Percentiles rank a stretch among this genome's conserved stretches.
These are phyloP conservation scores for Rhexocercosporidium sp. DNA, from an alignment of 2,329 filamentous ascomycete species.

Conservation along the genomic window DNA sequence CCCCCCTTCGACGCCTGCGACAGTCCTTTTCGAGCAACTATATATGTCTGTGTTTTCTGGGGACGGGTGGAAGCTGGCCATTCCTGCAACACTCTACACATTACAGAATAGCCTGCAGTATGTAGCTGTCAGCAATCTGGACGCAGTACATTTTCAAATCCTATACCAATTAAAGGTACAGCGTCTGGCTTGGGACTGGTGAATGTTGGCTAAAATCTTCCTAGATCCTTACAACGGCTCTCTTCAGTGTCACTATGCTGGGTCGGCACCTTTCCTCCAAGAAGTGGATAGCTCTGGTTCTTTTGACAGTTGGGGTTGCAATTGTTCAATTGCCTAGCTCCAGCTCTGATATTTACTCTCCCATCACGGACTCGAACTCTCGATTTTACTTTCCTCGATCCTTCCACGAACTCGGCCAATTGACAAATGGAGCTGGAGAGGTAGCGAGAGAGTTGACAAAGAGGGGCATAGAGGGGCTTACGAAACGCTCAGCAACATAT, in stretches of 20 bases:
- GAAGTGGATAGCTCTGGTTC: slow-evolving; percentile 80
- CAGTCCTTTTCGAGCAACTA: slow-evolving; percentile 79
- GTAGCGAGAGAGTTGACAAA: slow-evolving; percentile 58
- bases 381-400: slow-evolving; percentile 75
- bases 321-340: slow-evolving; percentile 80
- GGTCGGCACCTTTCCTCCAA: slow-evolving; percentile 70
- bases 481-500: slow-evolving; percentile 83
- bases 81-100: slow-evolving; percentile 88
- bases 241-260: slow-evolving; percentile 84
- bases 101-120: slow-evolving; percentile 95
- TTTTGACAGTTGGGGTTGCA: slow-evolving; percentile 82
- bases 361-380: slow-evolving; percentile 64
- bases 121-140: slow-evolving; percentile 86
- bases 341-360: slow-evolving; percentile 59
- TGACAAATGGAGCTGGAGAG: slow-evolving; percentile 57
- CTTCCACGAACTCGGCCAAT: slow-evolving; percentile 75
- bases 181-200: neutral
- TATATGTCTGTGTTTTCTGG: slow-evolving; percentile 82
- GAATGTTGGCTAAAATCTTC: slow-evolving; percentile 21
- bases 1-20: slow-evolving; percentile 79
- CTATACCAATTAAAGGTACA: slow-evolving; percentile 87
- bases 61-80: slow-evolving; percentile 93
- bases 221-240: slow-evolving; percentile 81
- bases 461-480: slow-evolving; percentile 49
- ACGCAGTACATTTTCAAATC: slow-evolving; percentile 91